phyloP scores from a whole-genome alignment of 1,284 basidiomycete species.

The Flammula alnicola region DNA sequence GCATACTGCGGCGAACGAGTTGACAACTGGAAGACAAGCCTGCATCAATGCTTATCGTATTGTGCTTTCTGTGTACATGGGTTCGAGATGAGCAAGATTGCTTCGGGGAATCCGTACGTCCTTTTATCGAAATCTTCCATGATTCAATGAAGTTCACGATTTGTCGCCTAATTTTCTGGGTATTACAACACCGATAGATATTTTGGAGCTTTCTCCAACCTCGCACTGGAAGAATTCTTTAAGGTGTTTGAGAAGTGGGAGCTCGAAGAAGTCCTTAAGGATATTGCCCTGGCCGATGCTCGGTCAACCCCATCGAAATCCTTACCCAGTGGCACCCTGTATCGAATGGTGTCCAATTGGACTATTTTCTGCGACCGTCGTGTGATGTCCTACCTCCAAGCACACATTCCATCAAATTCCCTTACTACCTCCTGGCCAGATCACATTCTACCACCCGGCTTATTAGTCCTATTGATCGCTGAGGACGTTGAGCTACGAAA shows the following conservation, averaged over 20 bases:
- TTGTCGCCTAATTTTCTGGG: not conserved
- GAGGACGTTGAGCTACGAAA: slow-evolving; percentile 50
- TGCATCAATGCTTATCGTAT: slow-evolving; percentile 57
- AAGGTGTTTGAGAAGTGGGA: slow-evolving; percentile 74
- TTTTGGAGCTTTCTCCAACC: slow-evolving; percentile 62
- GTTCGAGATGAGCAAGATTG: slow-evolving; percentile 65
- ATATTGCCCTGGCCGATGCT: slow-evolving; percentile 40
- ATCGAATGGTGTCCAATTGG: slow-evolving; percentile 72
- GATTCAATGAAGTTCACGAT: not conserved
- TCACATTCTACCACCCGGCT: slow-evolving; percentile 58
- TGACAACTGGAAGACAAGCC: slow-evolving; percentile 62
- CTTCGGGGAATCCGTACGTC: slow-evolving; percentile 71
- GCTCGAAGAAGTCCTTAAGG: slow-evolving; percentile 48
- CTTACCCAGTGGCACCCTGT: slow-evolving; percentile 43
- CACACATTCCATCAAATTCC: slow-evolving; percentile 39
- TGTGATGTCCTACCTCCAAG: slow-evolving; percentile 51
- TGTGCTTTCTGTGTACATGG: slow-evolving; percentile 74
- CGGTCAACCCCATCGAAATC: slow-evolving; percentile 1
- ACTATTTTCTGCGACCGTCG: slow-evolving; percentile 56
- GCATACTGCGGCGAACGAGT: slow-evolving; percentile 72
- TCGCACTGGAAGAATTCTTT: slow-evolving; percentile 63
- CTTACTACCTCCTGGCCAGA: slow-evolving; percentile 60
- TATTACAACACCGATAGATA: slow-evolving; percentile 52
- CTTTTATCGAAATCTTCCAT: slow-evolving; percentile 1
- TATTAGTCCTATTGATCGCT: slow-evolving; percentile 65